Conservation (phyloP, 1,284 basidiomycete genomes). For the Leccinum griseonigrum region DNA sequence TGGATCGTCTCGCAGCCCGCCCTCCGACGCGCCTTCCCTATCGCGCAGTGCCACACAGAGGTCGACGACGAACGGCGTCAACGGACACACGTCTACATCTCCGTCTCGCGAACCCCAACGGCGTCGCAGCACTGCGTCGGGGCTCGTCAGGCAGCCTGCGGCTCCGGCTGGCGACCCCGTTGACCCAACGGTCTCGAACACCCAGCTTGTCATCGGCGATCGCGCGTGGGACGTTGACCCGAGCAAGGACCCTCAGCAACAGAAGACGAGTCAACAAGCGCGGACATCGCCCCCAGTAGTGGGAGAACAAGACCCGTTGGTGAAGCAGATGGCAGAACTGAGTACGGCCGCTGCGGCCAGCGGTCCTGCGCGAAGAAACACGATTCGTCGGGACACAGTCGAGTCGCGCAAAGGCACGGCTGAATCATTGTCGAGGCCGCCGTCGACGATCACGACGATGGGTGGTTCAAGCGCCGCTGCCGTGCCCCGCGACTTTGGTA, state of each 20-base stretch:
- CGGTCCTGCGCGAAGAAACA: constrained; percentile 18
- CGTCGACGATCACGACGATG: constrained; percentile 3
- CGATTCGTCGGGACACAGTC: constrained; percentile 19
- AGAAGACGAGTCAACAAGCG: constrained; percentile 12
- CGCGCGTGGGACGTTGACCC: constrained; percentile 67
- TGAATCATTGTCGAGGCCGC: constrained; percentile 31
- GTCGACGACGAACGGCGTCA: constrained; percentile 29
- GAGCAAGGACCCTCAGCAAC: constrained; percentile 55
- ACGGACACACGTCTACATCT: constrained; percentile 22
- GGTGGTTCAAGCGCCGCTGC: constrained; percentile 6
- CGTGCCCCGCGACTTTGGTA: constrained; percentile 52
- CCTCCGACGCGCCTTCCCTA: constrained; percentile 14
- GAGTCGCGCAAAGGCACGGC: constrained; percentile 22
- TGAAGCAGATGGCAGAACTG: constrained; percentile 63
- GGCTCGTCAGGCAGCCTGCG: constrained; percentile 10
- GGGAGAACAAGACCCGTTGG: constrained; percentile 67
- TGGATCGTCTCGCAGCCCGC: constrained; percentile 25
- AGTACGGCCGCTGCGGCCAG: constrained; percentile 36
- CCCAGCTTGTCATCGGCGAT: constrained; percentile 63
- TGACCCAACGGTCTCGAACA: constrained; percentile 57
- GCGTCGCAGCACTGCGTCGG: constrained; percentile 28
- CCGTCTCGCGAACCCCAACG: constrained; percentile 25
- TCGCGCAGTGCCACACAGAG: constrained; percentile 30
- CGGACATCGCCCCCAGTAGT: constrained; percentile 26
- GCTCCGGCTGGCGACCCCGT: constrained; percentile 45